phyloP scores from a whole-genome alignment of 352 stramenopile genomes.

The Salisapilia sapeloensis region DNA sequence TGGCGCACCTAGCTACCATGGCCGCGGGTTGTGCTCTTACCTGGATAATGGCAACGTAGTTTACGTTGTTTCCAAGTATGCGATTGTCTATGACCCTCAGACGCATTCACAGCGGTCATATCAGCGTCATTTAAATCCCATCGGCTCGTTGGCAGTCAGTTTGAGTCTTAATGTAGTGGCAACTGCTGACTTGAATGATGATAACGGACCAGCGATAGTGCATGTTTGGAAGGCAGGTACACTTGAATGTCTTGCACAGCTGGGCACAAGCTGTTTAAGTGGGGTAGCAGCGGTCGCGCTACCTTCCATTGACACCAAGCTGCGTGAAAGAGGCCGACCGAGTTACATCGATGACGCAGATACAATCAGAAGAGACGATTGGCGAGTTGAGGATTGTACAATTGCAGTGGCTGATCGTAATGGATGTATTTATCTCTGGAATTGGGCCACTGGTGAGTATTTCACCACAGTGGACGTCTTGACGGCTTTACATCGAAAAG shows the following conservation, averaged over 20 bases:
- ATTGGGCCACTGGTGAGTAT: too few species aligned
- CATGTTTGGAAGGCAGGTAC: slow-evolving; percentile 51
- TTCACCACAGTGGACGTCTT: too few species aligned
- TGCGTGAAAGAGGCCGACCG: too few species aligned
- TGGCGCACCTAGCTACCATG: slow-evolving; percentile 24
- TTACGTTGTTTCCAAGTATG: slow-evolving; percentile 61
- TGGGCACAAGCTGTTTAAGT: slow-evolving; percentile 41
- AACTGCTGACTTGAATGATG: slow-evolving; percentile 17
- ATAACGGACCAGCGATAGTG: slow-evolving; percentile 19
- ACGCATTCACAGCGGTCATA: slow-evolving; percentile 60
- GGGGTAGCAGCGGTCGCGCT: slow-evolving; percentile 33
- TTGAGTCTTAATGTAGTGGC: slow-evolving; percentile 38
- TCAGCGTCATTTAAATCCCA: slow-evolving; percentile 28
- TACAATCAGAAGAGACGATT: too few species aligned
- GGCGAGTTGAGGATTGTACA: too few species aligned
- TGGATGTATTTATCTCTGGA: too few species aligned
- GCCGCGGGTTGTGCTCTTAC: slow-evolving; percentile 28
- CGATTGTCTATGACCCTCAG: slow-evolving; percentile 42
- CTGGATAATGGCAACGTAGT: slow-evolving; percentile 35
- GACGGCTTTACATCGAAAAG: slow-evolving; percentile 2
- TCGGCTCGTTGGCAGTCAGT: slow-evolving; percentile 47
- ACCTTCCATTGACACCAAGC: too few species aligned
- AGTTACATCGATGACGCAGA: too few species aligned
- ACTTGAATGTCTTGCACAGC: slow-evolving; percentile 47
- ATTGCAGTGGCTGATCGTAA: too few species aligned